phyloP scores from a whole-genome alignment of 768 basidiomycete species.

The Dioszegia hungarica region DNA sequence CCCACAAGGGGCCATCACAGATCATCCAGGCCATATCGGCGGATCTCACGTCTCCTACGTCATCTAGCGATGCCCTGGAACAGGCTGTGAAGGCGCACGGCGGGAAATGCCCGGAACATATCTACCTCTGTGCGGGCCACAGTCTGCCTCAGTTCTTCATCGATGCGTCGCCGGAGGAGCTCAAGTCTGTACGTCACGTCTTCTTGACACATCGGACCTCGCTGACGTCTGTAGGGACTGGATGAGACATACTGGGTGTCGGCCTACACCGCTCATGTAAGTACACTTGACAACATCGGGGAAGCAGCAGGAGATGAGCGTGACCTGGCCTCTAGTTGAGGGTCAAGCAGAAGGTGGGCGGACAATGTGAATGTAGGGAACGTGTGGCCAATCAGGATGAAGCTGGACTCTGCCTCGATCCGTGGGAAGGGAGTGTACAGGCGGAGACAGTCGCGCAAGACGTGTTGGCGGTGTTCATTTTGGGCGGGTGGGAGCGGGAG shows the following conservation, averaged over 20 bases:
- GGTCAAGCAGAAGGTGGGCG: too few species aligned
- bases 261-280: constrained; percentile 57
- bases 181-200: constrained; percentile 48
- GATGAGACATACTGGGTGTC: constrained; percentile 48
- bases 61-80: constrained; percentile 61
- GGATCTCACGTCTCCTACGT: constrained; percentile 56
- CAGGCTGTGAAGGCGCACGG: constrained; percentile 58
- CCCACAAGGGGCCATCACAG: constrained; percentile 54
- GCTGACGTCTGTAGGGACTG: constrained; percentile 6
- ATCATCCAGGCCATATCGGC: constrained; percentile 64
- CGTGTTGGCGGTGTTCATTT: too few species aligned
- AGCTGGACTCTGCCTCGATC: too few species aligned
- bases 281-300: constrained; percentile 27
- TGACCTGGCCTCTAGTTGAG: too few species aligned
- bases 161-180: constrained; percentile 60
- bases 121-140: constrained; percentile 75
- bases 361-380: too few species aligned
- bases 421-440: too few species aligned
- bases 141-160: constrained; percentile 65
- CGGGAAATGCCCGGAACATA: constrained; percentile 64
- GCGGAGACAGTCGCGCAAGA: too few species aligned
- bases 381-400: too few species aligned
- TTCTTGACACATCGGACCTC: not conserved
- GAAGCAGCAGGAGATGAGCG: too few species aligned
- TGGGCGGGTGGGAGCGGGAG: too few species aligned